Evolutionary conservation across 1,139 yeast genomes (phyloP).

Genomic region (Yamadazyma mexicana): DNA sequence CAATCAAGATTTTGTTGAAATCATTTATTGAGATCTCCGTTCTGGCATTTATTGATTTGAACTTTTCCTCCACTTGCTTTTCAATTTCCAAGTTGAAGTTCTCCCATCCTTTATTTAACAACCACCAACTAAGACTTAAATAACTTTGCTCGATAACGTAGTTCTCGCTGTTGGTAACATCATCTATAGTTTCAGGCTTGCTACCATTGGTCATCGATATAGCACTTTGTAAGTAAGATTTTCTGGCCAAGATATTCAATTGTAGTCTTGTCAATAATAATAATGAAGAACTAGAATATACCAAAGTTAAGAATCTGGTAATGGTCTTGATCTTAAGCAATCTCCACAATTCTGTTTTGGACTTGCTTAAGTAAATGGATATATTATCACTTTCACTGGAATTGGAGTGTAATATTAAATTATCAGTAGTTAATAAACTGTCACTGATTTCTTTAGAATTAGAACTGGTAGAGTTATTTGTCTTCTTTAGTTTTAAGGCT

Average conservation of each 20-base stretch:
- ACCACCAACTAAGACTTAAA: conserved; percentile 91
- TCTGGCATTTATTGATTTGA: conserved; percentile 67
- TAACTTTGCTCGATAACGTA: conserved; percentile 77
- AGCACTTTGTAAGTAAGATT: conserved; percentile 80
- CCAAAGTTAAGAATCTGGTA: conserved; percentile 69
- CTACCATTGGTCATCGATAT: conserved; percentile 56
- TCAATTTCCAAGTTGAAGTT: conserved; percentile 56
- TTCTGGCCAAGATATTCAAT: conserved; percentile 82
- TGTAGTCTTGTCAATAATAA: conserved; percentile 80
- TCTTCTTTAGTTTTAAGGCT: conserved; percentile 64
- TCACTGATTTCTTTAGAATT: conserved; percentile 23
- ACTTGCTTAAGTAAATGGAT: conserved; percentile 35
- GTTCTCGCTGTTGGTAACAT: conserved; percentile 26
- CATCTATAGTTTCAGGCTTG: conserved; percentile 20
- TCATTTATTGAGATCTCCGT: conserved; percentile 65
- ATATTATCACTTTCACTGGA: conserved; percentile 26
- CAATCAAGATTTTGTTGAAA: conserved; percentile 36
- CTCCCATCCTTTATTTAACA: conserved; percentile 83
- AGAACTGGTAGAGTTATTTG: conserved; percentile 7
- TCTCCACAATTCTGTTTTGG: conserved; percentile 83
- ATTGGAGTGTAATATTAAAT: conserved; percentile 35
- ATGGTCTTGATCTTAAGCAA: conserved; percentile 75
- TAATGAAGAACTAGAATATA: conserved; percentile 69
- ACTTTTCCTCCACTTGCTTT: conserved; percentile 58
- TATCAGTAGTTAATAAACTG: conserved; percentile 40